Evolutionary conservation across 2,329 filamentous ascomycete genomes (phyloP).

Genomic region (Nigrospora osmanthi): DNA sequence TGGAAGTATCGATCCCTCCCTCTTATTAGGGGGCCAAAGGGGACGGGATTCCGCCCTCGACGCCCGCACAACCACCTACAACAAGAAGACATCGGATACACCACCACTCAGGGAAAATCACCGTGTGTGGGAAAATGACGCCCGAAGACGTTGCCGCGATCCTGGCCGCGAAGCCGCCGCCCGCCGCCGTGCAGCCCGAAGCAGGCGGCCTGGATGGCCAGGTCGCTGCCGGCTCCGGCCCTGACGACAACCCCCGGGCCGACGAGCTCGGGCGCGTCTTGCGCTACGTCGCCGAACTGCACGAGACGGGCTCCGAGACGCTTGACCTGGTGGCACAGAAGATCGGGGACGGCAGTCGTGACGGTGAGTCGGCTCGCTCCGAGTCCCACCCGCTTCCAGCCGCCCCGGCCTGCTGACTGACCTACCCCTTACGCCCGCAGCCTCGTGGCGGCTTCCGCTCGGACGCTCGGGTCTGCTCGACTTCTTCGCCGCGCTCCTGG

Average conservation of each 20-base stretch:
- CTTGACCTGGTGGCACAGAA: slow-evolving; percentile 41
- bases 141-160: slow-evolving; percentile 29
- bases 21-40: too few relatives aligned
- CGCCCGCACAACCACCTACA: too few relatives aligned
- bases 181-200: neutral
- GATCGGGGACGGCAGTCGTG: slow-evolving; percentile 46
- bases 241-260: slow-evolving; percentile 11
- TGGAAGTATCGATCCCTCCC: too few relatives aligned
- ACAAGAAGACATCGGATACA: too few relatives aligned
- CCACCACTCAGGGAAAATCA: too few relatives aligned
- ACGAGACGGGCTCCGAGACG: slow-evolving; percentile 28
- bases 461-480: slow-evolving; percentile 50
- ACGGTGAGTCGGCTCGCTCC: slow-evolving; percentile 33
- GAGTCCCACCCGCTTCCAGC: neutral
- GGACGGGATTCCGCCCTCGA: too few relatives aligned
- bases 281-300: slow-evolving; percentile 28
- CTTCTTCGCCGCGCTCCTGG: slow-evolving; percentile 44
- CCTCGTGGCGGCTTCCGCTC: slow-evolving; percentile 46
- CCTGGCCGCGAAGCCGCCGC: slow-evolving; percentile 10
- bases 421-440: slow-evolving; percentile 24
- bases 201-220: neutral
- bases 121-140: slow-evolving; percentile 14
- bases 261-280: slow-evolving; percentile 28
- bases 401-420: neutral
- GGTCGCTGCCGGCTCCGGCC: neutral